Evolutionary conservation across 2,329 filamentous ascomycete genomes (phyloP), one percentile per base, ranked within the genome.

Genomic region (Bimuria novae-zelandiae): DNA sequence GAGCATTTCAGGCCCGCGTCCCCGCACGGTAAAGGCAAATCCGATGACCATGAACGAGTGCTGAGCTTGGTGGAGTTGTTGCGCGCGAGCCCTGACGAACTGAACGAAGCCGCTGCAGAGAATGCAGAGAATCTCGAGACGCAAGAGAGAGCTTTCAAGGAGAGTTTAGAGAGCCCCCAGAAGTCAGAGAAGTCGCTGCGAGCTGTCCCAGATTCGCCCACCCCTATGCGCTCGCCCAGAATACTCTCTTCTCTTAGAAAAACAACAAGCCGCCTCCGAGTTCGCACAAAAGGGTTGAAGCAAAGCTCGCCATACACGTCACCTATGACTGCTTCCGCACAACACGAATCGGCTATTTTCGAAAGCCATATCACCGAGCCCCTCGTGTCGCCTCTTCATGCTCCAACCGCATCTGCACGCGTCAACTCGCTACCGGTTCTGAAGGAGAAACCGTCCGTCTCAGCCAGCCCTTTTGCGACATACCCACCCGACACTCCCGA

Each of bases 401-500:
- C 44, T 19, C 44, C 33, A 2, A 7, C 14, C 7, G 33, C 33
- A n/a, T 10, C 21, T 5, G n/a, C 30, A 12, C 32, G 5, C 7
- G 1, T 46, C n/a, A 23, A n/a, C 22, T 21, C 44, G n/a, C 4
- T 37, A 3, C 23, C 22, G 7, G n/a, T 4, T 19, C n/a, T 39
- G 2, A 43, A 21, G 22, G 30, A 37, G 33, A 22, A 19, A n/a
- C 7, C 4, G 23, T 17, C 22, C 7, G n/a, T 19, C 16, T 3
- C n/a, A 8, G 17, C 21, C 1, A 44, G 41, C 29, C 16, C 4
- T 16, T n/a, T n/a, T n/a, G n/a, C n/a, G n/a, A n/a, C n/a, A n/a
- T 52, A 52, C 16, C 50, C 50, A 12, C 50, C 50, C 14, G 44
- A 52, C n/a, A 52, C 64, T 7, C 68, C 68, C 0, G 68, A 69